These are phyloP conservation scores for Arthrobotrys entomopaga DNA, from an alignment of 2,329 filamentous ascomycete genomes.

Conservation along the genomic window DNA sequence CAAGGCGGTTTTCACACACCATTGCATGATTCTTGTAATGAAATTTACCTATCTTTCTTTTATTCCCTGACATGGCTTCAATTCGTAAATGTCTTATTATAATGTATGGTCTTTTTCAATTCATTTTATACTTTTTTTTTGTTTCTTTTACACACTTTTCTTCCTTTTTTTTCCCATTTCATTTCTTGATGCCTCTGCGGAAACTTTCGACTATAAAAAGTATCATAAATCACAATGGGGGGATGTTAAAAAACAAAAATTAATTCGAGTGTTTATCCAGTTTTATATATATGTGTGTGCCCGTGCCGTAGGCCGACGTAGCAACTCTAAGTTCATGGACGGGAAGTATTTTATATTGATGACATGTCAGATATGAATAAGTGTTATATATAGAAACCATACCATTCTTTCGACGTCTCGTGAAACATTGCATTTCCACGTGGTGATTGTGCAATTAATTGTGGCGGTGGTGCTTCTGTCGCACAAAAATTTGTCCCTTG, in stretches of 20 bases:
- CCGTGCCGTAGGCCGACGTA: background rate
- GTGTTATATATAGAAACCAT: no score
- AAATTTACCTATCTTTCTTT: slow-evolving; percentile 11
- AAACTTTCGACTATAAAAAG: slow-evolving; percentile 9
- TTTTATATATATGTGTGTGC: background rate
- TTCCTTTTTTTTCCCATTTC: slow-evolving; percentile 11
- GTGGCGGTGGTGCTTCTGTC: background rate
- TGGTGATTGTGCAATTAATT: no score
- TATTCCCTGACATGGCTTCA: slow-evolving; percentile 22
- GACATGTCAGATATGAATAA: no score
- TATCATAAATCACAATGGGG: slow-evolving; percentile 15
- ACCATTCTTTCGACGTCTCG: no score
- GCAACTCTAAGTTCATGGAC: no score
- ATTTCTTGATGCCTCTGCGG: slow-evolving; percentile 24
- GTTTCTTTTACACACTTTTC: slow-evolving; percentile 12
- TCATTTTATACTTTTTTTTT: slow-evolving; percentile 29
- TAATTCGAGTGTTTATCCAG: background rate
- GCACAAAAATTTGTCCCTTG: no score
- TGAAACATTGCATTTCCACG: background rate
- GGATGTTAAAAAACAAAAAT: slow-evolving; percentile 2
- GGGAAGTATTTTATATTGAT: no score
- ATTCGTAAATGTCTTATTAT: slow-evolving; percentile 56
- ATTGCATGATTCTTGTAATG: slow-evolving; percentile 19
- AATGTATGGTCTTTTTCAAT: slow-evolving; percentile 30
- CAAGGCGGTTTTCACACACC: slow-evolving; percentile 10